Conservation (phyloP, 2,329 filamentous ascomycete species). For the Ceratocystis alfenasii region DNA sequence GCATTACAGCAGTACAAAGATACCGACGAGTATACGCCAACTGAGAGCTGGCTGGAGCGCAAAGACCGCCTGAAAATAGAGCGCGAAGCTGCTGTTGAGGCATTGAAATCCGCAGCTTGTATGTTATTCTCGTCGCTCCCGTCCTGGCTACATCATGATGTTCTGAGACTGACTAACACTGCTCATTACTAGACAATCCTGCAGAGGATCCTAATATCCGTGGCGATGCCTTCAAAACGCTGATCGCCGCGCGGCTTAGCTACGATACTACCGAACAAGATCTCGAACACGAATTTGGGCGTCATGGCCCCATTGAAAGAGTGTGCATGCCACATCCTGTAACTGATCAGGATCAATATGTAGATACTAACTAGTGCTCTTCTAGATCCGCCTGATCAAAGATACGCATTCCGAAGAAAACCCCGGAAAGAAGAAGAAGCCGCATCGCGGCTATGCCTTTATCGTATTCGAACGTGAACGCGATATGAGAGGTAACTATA, state of each 20-base stretch:
- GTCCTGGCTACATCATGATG: background rate
- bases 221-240: constrained; percentile 87
- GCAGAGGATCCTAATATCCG: constrained; percentile 75
- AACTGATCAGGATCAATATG: background rate
- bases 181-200: constrained; percentile 54
- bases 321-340: constrained; percentile 37
- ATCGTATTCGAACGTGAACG: constrained; percentile 94
- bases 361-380: constrained; percentile 24
- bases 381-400: constrained; percentile 73
- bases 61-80: constrained; percentile 75
- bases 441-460: constrained; percentile 86
- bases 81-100: constrained; percentile 57
- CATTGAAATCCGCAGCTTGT: constrained; percentile 40
- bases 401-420: constrained; percentile 59
- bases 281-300: constrained; percentile 82
- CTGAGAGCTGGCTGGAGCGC: constrained; percentile 84
- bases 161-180: background rate
- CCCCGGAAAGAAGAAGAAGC: constrained; percentile 66
- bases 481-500: constrained; percentile 89
- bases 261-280: constrained; percentile 85
- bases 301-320: constrained; percentile 87
- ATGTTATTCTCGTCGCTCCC: background rate
- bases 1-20: constrained; percentile 67
- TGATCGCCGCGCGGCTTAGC: constrained; percentile 81
- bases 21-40: constrained; percentile 63